Percentiles rank a stretch among this genome's conserved stretches.
phyloP scores from a whole-genome alignment of 805 yeast species.

The Wickerhamomyces bovis region DNA sequence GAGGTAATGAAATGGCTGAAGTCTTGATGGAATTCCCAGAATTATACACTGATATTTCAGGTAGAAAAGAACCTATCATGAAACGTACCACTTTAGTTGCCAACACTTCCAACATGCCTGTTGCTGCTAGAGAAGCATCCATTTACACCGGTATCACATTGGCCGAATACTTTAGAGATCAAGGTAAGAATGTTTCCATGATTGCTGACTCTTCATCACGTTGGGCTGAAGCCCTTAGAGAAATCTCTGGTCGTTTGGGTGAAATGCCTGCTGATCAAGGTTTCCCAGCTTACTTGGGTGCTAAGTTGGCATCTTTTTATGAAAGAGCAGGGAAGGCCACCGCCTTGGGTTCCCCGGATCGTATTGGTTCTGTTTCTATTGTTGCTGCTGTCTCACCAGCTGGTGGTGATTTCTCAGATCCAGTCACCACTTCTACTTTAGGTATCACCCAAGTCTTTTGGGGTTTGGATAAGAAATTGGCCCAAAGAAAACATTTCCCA shows the following conservation, averaged over 20 bases:
- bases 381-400: constrained; percentile 99
- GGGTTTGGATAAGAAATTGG: constrained; percentile 98
- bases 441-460: constrained; percentile 99
- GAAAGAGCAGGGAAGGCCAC: constrained; percentile 98
- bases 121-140: constrained; percentile 99
- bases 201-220: constrained; percentile 99
- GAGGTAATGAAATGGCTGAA: constrained; percentile 99
- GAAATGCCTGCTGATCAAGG: constrained; percentile 99
- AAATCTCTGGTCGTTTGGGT: constrained; percentile 99
- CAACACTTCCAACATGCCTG: constrained; percentile 99
- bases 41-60: constrained; percentile 81
- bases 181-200: constrained; percentile 98
- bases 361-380: constrained; percentile 97
- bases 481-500: constrained; percentile 99
- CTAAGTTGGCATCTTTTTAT: constrained; percentile 96
- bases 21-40: constrained; percentile 99
- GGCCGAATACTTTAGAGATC: constrained; percentile 99
- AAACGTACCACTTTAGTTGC: constrained; percentile 99
- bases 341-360: constrained; percentile 93
- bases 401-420: constrained; percentile 99
- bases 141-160: constrained; percentile 98
- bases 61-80: constrained; percentile 97
- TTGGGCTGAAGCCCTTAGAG: constrained; percentile 99
- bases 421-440: constrained; percentile 95
- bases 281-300: constrained; percentile 99